Conservation (phyloP, 2,329 filamentous ascomycete species). For the Clarireedia hainanense region DNA sequence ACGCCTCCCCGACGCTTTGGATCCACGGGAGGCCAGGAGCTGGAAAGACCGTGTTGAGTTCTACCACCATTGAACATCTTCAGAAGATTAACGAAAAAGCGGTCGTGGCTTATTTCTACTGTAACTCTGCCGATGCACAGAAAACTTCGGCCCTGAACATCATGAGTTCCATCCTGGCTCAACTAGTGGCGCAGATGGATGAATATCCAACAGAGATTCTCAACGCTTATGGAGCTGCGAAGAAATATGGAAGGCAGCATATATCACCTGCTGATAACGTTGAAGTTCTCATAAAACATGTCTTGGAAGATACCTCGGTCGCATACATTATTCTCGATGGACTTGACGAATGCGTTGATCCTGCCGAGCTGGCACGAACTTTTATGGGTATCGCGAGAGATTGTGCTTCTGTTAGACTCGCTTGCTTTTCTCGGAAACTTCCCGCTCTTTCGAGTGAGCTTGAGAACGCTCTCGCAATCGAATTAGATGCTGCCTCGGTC, state of each 20-base stretch:
- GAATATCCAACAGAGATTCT: background rate
- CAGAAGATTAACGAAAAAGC: background rate
- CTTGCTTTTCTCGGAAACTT: constrained; percentile 1
- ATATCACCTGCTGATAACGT: constrained; percentile 1
- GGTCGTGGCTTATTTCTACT: constrained; percentile 1
- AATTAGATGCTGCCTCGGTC: background rate
- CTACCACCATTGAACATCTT: background rate
- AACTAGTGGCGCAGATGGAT: background rate
- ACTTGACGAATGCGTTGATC: constrained; percentile 3
- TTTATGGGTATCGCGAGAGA: background rate
- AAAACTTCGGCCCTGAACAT: background rate
- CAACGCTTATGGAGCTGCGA: background rate
- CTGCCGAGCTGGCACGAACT: background rate
- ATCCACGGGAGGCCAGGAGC: background rate
- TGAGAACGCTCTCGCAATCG: background rate
- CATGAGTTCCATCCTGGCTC: constrained; percentile 3
- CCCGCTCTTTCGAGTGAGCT: background rate
- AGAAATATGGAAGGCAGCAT: constrained; percentile 6
- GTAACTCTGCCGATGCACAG: background rate
- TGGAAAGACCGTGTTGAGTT: constrained; percentile 2
- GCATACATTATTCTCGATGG: constrained; percentile 4
- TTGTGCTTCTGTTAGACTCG: background rate
- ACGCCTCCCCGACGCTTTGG: background rate
- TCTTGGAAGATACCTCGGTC: background rate
- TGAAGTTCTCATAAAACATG: background rate